These are phyloP conservation scores for Rosa lucieae DNA, from an alignment of 306 rosid genomes.

Conservation along the genomic window DNA sequence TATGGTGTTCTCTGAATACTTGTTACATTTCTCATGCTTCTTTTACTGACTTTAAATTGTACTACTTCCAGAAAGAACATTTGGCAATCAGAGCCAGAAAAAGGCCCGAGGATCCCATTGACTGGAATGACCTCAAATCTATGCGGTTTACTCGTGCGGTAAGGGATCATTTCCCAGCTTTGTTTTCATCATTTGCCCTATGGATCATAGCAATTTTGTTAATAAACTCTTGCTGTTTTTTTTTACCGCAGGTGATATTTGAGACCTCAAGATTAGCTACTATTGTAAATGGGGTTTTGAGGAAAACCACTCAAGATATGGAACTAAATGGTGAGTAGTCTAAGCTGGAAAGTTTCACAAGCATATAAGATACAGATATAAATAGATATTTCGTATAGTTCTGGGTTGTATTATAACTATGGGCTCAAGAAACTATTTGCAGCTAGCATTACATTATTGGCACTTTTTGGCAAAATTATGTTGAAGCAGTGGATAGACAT, in stretches of 20 bases:
- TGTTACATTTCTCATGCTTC: not conserved
- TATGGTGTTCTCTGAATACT: not conserved
- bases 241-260: slow-evolving; percentile 69
- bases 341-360: slow-evolving; percentile 4
- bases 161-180: slow-evolving; percentile 25
- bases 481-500: slow-evolving; percentile 19
- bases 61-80: slow-evolving; percentile 67
- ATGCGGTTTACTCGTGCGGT: slow-evolving; percentile 97
- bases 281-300: slow-evolving; percentile 87
- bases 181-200: slow-evolving; percentile 11
- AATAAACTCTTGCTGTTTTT: not conserved
- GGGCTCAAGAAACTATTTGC: slow-evolving; percentile 54
- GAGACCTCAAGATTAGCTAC: slow-evolving; percentile 99
- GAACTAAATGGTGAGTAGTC: slow-evolving; percentile 73
- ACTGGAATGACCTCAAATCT: slow-evolving; percentile 67
- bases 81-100: slow-evolving; percentile 74
- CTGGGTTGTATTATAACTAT: slow-evolving; percentile 16
- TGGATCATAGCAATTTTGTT: not conserved
- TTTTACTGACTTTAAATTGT: slow-evolving; percentile 23
- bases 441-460: slow-evolving; percentile 26
- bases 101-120: slow-evolving; percentile 64
- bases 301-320: slow-evolving; percentile 92
- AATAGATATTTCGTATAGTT: not conserved
- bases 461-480: slow-evolving; percentile 21
- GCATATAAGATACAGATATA: not conserved